Base-by-base conservation (phyloP, 805 yeast species). In the Lipomyces sp. region DNA sequence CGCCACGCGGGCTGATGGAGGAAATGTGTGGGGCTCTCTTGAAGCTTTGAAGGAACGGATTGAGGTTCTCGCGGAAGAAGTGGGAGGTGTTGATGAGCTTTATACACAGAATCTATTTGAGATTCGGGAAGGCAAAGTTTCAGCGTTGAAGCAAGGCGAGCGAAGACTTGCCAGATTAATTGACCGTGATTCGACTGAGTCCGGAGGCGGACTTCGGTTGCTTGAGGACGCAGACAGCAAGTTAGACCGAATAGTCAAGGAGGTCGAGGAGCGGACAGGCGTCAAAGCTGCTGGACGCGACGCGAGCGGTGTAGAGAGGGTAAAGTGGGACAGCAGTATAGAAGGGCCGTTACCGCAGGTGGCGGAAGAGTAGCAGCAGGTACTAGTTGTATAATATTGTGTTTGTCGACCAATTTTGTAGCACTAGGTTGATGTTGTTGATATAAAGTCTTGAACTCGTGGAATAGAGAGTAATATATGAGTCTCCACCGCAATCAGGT, bases 21-120 rank as follows among this genome's bases (percentile, higher is more conserved):
- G 18, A n/a, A 62, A 57, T 37, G 58, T 62, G 35, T 66, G 67
- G 67, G 70, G 62, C 64, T 61, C 64, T 33, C n/a, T 55, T n/a
- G 68, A 55, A 8, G 30, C 48, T 29, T 32, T 67, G 35, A 59
- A 58, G 58, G 58, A 61, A 60, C 59, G 62, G 30, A 65, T 67
- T 24, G 63, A 60, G 33, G 45, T 34, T 48, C 35, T 59, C 63
- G 63, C 60, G 33, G 63, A 57, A 10, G 65, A 63, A 24, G 29
- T 57, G 6, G 57, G 58, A 11, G 57, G 60, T 24, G 66, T 60
- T 10, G 66, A 64, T 35, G 68, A 64, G 37, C 62, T 64, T 45
- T 64, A 64, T 24, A 61, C 64, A 29, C 18, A 58, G 48, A 61
- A 32, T 39, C n/a, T 61, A 56, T 62, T 61, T 15, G 61, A 53